Evolutionary conservation across 192 early-diverging fungal species (phyloP).

Genomic region (Coemansia sp.): DNA sequence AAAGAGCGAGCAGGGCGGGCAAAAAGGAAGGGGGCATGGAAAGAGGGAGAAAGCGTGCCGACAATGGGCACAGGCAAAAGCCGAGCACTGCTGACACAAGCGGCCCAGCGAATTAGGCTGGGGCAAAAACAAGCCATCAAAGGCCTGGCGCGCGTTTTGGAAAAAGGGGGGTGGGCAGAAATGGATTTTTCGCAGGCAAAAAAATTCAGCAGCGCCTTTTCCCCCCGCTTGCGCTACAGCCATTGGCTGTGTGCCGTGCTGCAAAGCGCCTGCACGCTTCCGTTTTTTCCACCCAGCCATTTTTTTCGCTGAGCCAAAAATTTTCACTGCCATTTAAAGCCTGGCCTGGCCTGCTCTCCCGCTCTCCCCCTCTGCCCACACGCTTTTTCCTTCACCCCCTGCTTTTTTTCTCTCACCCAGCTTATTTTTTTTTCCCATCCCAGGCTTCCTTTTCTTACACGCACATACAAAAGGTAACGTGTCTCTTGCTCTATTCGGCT

Average conservation of each 20-base stretch:
- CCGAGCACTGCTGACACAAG: background rate
- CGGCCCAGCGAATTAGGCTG: background rate
- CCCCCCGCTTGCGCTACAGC: slow-evolving; percentile 9
- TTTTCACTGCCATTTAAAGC: slow-evolving; percentile 28
- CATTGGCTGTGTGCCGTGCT: slow-evolving; percentile 12
- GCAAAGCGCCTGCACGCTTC: slow-evolving; percentile 1
- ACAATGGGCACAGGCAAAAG: background rate
- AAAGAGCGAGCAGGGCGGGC: background rate
- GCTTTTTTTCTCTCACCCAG: slow-evolving; percentile 14
- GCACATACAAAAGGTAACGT: slow-evolving; percentile 18
- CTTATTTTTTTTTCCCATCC: background rate
- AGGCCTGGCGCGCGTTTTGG: background rate
- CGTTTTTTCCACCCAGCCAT: background rate
- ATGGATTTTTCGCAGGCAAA: slow-evolving; percentile 8
- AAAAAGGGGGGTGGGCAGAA: background rate
- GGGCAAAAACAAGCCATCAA: background rate
- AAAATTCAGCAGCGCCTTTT: slow-evolving; percentile 12
- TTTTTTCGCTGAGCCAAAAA: slow-evolving; percentile 23
- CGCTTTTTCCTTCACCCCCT: slow-evolving; percentile 5
- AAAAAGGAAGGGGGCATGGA: background rate
- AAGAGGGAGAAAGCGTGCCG: background rate
- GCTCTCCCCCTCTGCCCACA: background rate
- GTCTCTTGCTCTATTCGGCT: background rate
- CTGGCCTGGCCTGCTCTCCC: slow-evolving; percentile 26
- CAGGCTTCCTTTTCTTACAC: slow-evolving; percentile 9